Conservation (phyloP, 805 yeast species). For the Jamesozyma rosinii region DNA sequence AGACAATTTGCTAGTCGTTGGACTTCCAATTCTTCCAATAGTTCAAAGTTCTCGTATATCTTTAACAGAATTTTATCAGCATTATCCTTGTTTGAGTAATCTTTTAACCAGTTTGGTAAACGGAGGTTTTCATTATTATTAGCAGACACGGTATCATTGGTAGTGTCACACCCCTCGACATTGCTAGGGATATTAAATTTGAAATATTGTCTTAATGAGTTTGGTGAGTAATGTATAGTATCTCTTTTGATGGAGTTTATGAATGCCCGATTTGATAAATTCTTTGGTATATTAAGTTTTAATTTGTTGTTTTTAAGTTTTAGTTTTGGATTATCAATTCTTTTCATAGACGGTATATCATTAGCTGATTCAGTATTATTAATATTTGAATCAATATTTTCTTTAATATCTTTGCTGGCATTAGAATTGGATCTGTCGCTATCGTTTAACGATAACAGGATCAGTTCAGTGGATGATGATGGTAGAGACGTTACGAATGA, state of each 20-base stretch:
- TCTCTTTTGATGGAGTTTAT: slow-evolving; percentile 29
- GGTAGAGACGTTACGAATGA: slow-evolving; percentile 1
- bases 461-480: background rate
- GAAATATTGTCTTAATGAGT: slow-evolving; percentile 24
- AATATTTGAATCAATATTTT: background rate
- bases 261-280: slow-evolving; percentile 16
- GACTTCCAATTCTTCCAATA: slow-evolving; percentile 29
- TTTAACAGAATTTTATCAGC: slow-evolving; percentile 20
- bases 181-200: slow-evolving; percentile 21
- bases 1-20: slow-evolving; percentile 24
- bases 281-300: slow-evolving; percentile 16
- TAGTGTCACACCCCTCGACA: slow-evolving; percentile 11
- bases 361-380: background rate
- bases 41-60: slow-evolving; percentile 29
- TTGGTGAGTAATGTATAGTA: slow-evolving; percentile 27
- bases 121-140: background rate
- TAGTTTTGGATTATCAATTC: background rate
- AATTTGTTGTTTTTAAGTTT: slow-evolving; percentile 1
- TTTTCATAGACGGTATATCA: background rate
- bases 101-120: slow-evolving; percentile 30
- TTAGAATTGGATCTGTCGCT: background rate
- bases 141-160: slow-evolving; percentile 7
- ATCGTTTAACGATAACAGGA: slow-evolving; percentile 4
- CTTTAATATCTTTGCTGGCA: background rate
- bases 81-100: slow-evolving; percentile 10